phyloP scores from a whole-genome alignment of 169 alveolate genomes.

The Neospora caninum region DNA sequence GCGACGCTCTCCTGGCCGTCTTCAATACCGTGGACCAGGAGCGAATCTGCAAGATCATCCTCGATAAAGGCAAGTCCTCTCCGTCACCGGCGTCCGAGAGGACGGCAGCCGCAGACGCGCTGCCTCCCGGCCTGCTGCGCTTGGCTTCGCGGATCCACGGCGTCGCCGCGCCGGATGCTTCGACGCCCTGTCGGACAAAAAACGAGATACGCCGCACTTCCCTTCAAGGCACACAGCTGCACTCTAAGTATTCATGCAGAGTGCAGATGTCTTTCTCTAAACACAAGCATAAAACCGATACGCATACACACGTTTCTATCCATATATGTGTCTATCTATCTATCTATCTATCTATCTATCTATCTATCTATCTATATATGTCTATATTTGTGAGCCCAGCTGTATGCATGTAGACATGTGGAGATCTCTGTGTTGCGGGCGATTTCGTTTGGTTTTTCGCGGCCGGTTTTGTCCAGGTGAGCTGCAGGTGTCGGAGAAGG shows the following conservation, averaged over 20 bases:
- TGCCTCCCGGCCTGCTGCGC: too few relatives aligned
- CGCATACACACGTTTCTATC: not conserved
- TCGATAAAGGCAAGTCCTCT: constrained; percentile 88
- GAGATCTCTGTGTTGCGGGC: not conserved
- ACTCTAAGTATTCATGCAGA: not conserved
- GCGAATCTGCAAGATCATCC: constrained; percentile 89
- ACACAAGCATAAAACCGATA: not conserved
- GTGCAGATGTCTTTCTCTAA: too few relatives aligned
- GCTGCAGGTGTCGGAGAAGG: constrained; percentile 88
- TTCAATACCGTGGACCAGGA: constrained; percentile 88
- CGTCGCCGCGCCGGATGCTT: too few relatives aligned
- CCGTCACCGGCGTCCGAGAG: too few relatives aligned
- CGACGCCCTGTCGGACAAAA: too few relatives aligned
- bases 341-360: not conserved
- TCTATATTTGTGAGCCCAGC: not conserved
- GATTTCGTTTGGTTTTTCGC: not conserved
- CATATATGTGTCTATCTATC: not conserved
- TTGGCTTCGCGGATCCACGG: too few relatives aligned
- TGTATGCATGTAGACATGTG: not conserved
- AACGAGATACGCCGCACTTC: too few relatives aligned
- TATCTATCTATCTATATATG: not conserved
- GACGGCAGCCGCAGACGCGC: too few relatives aligned
- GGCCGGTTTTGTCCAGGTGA: constrained; percentile 73
- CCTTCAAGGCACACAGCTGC: not conserved
- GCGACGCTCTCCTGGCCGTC: constrained; percentile 87